Percentiles rank a stretch among this genome's conserved stretches.
Conservation (phyloP, 306 rosid species). For the Casuarina glauca region DNA sequence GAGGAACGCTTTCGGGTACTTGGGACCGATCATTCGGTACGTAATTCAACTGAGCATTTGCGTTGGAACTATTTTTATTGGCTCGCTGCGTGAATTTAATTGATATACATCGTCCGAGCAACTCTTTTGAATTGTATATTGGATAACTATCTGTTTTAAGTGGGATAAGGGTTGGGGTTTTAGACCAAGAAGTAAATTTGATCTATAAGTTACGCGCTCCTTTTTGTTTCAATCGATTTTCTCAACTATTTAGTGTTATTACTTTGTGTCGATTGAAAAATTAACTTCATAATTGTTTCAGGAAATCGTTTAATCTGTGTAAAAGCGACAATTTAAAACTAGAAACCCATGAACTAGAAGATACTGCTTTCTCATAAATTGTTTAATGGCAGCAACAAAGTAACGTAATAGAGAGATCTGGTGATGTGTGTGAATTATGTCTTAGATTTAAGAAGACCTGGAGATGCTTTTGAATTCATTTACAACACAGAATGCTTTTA, state of each 20-base stretch:
- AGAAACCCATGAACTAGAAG: not conserved
- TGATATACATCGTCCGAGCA: not conserved
- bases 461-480: slow-evolving; percentile 14
- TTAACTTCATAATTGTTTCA: not conserved
- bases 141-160: not conserved
- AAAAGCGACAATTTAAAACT: not conserved
- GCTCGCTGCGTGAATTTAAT: not conserved
- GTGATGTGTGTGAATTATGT: not conserved
- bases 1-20: slow-evolving; percentile 64
- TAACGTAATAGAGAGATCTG: not conserved
- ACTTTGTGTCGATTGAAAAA: not conserved
- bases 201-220: not conserved
- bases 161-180: not conserved
- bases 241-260: not conserved
- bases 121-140: not conserved
- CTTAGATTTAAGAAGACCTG: not conserved
- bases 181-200: not conserved
- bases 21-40: slow-evolving; percentile 64
- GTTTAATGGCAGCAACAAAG: not conserved
- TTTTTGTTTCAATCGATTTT: not conserved
- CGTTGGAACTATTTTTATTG: not conserved
- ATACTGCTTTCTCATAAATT: no score
- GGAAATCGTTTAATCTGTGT: not conserved
- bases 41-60: slow-evolving; percentile 10
- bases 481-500: slow-evolving; percentile 7